Evolutionary conservation across 1,284 basidiomycete species (phyloP), one percentile per base, ranked within the genome.

Genomic region (Boletus calvinii): DNA sequence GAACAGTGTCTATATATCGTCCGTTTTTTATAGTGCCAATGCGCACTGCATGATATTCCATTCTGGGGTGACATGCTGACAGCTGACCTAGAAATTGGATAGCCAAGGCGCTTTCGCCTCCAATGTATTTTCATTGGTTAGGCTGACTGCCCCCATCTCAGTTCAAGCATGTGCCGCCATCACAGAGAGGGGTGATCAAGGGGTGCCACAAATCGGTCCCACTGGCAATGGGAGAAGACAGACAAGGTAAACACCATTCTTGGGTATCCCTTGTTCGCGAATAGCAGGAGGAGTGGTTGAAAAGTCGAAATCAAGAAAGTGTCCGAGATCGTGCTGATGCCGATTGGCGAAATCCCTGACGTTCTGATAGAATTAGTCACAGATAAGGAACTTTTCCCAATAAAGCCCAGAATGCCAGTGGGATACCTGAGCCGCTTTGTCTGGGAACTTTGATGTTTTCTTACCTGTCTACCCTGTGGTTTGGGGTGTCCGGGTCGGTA

Each of bases 31-130:
- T 66, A 61, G 54, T 30, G 15, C 39, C 6, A 32, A 29, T 20
- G 13, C 17, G 55, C 54, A 64, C 59, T 20, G 55, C 60, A 54
- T 55, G 53, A 48, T 38, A 42, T 65, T 61, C 62, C 43, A 53
- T 66, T 64, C 54, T 52, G 59, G 63, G 61, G 46, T 53, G 60
- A 59, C 57, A 37, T 32, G 11, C 15, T 50, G 52, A 50, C 62
- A 66, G 62, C 52, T 59, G 63, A 52, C 55, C 29, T 38, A 10
- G 48, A 54, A 52, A 26, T 26, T 26, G 26, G 26, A 26, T 11
- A 35, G 20, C 39, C 17, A 40, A 43, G 46, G 48, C 30, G 22
- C 22, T 34, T 42, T 41, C 15, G 40, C 45, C 30, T 29, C 30
- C 15, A 26, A 24, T 9, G 6, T 26, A 12, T 20, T 22, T 29